Percentiles rank a stretch among this genome's conserved stretches.
Evolutionary conservation across 2,329 filamentous ascomycete species (phyloP).

Genomic region (Ilyonectria destructans): DNA sequence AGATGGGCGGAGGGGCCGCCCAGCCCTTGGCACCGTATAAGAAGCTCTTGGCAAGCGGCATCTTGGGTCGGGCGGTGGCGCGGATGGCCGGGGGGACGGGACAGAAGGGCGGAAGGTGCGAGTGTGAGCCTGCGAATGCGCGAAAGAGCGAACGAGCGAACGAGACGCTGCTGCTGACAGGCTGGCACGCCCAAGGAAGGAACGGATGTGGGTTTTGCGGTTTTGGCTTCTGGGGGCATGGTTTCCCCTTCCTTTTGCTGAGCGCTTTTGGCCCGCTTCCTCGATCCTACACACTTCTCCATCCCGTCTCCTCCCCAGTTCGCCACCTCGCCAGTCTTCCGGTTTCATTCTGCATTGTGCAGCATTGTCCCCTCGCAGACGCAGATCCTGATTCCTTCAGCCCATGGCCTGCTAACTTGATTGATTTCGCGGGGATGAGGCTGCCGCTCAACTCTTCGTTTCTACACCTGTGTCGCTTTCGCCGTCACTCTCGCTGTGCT

Average conservation of each 20-base stretch:
- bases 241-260: conserved; percentile 7
- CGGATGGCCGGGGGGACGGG: conserved; percentile 20
- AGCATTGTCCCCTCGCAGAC: neutral
- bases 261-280: conserved; percentile 19
- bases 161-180: conserved; percentile 15
- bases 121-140: neutral
- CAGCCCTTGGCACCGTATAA: conserved; percentile 4
- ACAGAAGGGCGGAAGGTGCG: neutral
- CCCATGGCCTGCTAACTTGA: conserved; percentile 13
- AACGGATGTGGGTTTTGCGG: conserved; percentile 21
- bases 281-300: conserved; percentile 25
- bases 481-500: conserved; percentile 24
- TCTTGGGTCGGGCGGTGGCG: conserved; percentile 17
- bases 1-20: neutral
- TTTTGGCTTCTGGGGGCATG: neutral
- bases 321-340: neutral
- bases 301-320: conserved; percentile 18
- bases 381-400: neutral
- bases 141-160: neutral
- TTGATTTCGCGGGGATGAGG: conserved; percentile 31
- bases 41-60: conserved; percentile 11
- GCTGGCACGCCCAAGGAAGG: conserved; percentile 21
- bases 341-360: neutral
- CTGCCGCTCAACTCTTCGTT: conserved; percentile 19
- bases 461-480: conserved; percentile 27